Conservation (phyloP, 345 rosid genomes). For the Brassica cretica region DNA sequence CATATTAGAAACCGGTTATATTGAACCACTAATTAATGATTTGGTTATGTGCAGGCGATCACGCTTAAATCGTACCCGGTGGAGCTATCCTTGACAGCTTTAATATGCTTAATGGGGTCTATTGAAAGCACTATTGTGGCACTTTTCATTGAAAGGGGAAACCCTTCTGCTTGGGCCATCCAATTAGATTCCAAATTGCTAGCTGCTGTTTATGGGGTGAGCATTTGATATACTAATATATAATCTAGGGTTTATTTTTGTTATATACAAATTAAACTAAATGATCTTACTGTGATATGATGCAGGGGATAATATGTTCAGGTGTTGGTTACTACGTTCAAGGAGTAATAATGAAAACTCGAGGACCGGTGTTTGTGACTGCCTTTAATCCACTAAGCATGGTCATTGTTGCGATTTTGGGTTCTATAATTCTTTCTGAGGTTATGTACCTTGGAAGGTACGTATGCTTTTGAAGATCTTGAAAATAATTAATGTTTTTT, state of each 20-base stretch:
- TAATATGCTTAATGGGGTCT: constrained; percentile 70
- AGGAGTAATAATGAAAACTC: constrained; percentile 54
- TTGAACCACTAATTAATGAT: neutral
- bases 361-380: constrained; percentile 73
- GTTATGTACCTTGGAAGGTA: constrained; percentile 55
- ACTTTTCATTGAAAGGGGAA: constrained; percentile 50
- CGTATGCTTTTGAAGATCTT: neutral
- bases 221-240: constrained; percentile 12
- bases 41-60: constrained; percentile 48
- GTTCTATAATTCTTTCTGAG: constrained; percentile 59
- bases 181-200: constrained; percentile 54
- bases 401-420: constrained; percentile 61
- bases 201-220: constrained; percentile 71
- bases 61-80: constrained; percentile 73
- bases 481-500: neutral
- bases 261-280: neutral
- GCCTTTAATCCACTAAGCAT: constrained; percentile 64
- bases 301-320: constrained; percentile 64
- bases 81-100: constrained; percentile 74
- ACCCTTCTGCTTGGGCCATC: constrained; percentile 56
- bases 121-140: constrained; percentile 60
- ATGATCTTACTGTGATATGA: neutral
- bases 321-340: constrained; percentile 56
- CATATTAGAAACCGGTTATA: neutral
- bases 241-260: neutral